Evolutionary conservation across 305 asterid species (phyloP), one percentile per base, ranked within the genome.

Genomic region (Striga hermonthica): DNA sequence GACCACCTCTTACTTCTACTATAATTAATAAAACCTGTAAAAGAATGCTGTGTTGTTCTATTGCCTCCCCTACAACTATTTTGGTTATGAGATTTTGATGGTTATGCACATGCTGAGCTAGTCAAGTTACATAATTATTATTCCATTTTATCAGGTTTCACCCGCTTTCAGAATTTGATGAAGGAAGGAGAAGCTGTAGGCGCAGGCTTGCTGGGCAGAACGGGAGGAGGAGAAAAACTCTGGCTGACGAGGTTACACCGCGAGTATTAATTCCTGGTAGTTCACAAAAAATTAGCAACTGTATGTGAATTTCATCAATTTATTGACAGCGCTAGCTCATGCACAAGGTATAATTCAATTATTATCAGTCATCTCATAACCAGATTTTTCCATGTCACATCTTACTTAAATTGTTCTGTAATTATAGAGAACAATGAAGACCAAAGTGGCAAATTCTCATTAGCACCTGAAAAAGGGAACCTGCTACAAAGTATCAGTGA

Each of bases 161-260:
- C 77, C 86, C 82, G 37, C 97, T 92, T 65, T 64, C 85, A 5
- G 98, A 92, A 78, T 92, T 92, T 67, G 98, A 92, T 0, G 97
- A 90, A 81, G 98, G 96, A 11, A 92, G 90, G 80, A 82, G 98
- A 80, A 92, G 98, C 66, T 92, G 97, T 72, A 86, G 98, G 75
- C 90, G 96, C 34, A 86, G 97, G 64, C 97, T 92, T 52, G 98
- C 97, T 55, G 98, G 97, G 52, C 98, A 92, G 74, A 92, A 92
- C 75, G 70, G 95, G 71, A 83, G 97, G 88, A 87, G 98, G 80
- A 87, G 98, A 76, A 92, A 92, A 77, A 87, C 88, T 59, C 91
- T 82, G 69, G 86, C 88, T 8, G 96, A 90, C 67, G 96, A 88
- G 15, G 68, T 75, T 56, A 56, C 41, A 12, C 73, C 87, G 57